phyloP scores from a whole-genome alignment of 2,329 filamentous ascomycete species.

The Fusarium brevicatenulatum region DNA sequence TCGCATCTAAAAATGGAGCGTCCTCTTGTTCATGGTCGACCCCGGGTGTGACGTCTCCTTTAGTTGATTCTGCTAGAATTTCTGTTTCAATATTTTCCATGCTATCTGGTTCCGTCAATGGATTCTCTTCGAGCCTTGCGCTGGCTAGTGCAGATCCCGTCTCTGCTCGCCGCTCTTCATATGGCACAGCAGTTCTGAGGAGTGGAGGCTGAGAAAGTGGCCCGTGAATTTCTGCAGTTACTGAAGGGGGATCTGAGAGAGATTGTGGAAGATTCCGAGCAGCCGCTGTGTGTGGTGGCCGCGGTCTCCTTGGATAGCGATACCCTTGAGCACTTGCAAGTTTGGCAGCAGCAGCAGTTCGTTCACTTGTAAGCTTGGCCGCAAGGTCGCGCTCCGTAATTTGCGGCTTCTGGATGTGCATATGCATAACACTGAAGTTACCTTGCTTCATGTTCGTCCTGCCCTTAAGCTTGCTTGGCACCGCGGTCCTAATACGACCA shows the following conservation, averaged over 20 bases:
- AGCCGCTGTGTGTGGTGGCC: conserved; percentile 46
- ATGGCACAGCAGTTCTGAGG: not conserved
- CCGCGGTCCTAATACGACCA: conserved; percentile 60
- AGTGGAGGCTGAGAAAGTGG: conserved; percentile 1
- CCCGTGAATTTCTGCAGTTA: not conserved
- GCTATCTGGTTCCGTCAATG: not conserved
- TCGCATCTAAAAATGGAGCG: not conserved
- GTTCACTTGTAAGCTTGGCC: conserved; percentile 70
- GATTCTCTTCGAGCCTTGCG: conserved; percentile 2
- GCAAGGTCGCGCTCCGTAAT: conserved; percentile 62
- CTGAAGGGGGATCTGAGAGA: conserved; percentile 1
- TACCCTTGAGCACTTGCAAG: conserved; percentile 65
- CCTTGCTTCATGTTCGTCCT: conserved; percentile 66
- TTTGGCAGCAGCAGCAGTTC: conserved; percentile 61
- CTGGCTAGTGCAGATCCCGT: not conserved
- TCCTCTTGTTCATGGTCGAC: not conserved
- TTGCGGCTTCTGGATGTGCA: conserved; percentile 60
- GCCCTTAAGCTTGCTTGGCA: conserved; percentile 71
- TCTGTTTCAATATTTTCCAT: not conserved
- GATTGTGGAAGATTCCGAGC: not conserved
- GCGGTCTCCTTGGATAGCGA: conserved; percentile 59
- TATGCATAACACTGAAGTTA: conserved; percentile 72
- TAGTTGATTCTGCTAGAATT: not conserved
- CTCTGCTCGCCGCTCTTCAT: not conserved
- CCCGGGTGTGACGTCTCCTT: not conserved